Percentiles rank a stretch among this genome's conserved stretches.
phyloP scores from a whole-genome alignment of 2,329 filamentous ascomycete genomes.

The Madurella mycetomatis region DNA sequence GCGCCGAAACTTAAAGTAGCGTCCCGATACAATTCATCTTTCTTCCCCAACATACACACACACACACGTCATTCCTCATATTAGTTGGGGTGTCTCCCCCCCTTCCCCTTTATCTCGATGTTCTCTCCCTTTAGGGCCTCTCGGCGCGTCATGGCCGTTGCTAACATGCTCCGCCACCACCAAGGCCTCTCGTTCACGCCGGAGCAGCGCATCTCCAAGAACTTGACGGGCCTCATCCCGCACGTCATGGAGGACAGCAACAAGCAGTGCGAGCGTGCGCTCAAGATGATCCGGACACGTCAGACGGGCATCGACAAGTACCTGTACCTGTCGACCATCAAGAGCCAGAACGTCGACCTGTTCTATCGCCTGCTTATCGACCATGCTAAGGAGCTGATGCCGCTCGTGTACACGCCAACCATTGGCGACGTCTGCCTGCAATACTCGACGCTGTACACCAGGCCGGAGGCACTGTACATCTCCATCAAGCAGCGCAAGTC shows the following conservation, averaged over 20 bases:
- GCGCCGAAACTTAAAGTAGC: not conserved
- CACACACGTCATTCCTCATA: not conserved
- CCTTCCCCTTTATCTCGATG: not conserved
- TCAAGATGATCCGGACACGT: slow-evolving; percentile 69
- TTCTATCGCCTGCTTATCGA: slow-evolving; percentile 80
- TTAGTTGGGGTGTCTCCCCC: too few species aligned
- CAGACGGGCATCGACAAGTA: slow-evolving; percentile 74
- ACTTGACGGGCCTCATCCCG: slow-evolving; percentile 62
- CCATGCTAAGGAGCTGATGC: slow-evolving; percentile 73
- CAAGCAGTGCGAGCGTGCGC: slow-evolving; percentile 60
- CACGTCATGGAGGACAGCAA: slow-evolving; percentile 58
- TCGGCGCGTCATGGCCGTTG: slow-evolving; percentile 12
- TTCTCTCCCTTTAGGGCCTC: not conserved
- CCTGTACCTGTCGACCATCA: slow-evolving; percentile 72
- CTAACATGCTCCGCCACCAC: slow-evolving; percentile 14
- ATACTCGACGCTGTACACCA: slow-evolving; percentile 93
- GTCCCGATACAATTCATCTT: not conserved
- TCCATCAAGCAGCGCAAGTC: slow-evolving; percentile 92
- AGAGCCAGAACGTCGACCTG: slow-evolving; percentile 71
- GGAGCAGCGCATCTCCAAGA: slow-evolving; percentile 59
- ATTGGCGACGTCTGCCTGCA: slow-evolving; percentile 95
- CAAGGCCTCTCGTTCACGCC: slow-evolving; percentile 60
- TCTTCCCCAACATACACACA: not conserved
- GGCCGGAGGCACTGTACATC: slow-evolving; percentile 92
- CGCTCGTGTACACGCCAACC: slow-evolving; percentile 81